These are phyloP conservation scores for Mycena latifolia DNA, from an alignment of 768 basidiomycete genomes.

Conservation along the genomic window DNA sequence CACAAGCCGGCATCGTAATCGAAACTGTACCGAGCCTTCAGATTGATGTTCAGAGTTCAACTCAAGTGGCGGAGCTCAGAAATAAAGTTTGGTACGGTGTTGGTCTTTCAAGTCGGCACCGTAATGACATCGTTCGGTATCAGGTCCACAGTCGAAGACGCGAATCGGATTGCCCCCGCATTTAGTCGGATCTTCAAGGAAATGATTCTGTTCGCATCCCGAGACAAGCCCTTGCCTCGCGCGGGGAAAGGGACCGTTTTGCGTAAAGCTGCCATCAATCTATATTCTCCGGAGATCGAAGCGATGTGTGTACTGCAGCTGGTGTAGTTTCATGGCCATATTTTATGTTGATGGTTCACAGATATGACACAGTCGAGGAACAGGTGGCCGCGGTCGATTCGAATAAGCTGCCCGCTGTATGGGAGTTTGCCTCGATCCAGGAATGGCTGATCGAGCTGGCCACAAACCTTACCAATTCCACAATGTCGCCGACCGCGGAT, in stretches of 20 bases:
- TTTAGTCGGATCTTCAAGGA: constrained; percentile 62
- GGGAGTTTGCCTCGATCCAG: constrained; percentile 37
- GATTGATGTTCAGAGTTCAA: constrained; percentile 46
- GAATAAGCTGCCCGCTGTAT: constrained; percentile 32
- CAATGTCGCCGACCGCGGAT: constrained; percentile 31
- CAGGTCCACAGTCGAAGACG: constrained; percentile 56
- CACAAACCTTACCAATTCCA: constrained; percentile 25
- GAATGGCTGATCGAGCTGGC: constrained; percentile 43
- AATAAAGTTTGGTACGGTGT: constrained; percentile 48
- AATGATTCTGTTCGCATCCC: constrained; percentile 60
- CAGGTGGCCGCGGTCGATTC: constrained; percentile 36
- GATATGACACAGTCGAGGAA: constrained; percentile 44
- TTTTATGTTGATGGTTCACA: constrained; percentile 8
- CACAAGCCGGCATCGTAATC: constrained; percentile 48
- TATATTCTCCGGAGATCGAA: constrained; percentile 57
- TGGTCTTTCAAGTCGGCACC: background rate
- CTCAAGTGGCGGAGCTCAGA: constrained; percentile 44
- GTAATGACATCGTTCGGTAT: background rate
- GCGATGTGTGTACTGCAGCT: constrained; percentile 43
- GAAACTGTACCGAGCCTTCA: constrained; percentile 41
- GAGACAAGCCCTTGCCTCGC: constrained; percentile 55
- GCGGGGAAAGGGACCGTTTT: constrained; percentile 60
- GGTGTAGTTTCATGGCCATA: background rate
- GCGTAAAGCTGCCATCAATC: constrained; percentile 51
- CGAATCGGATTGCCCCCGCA: constrained; percentile 52